Evolutionary conservation across 805 yeast species (phyloP).

Genomic region (Saturnispora diversa): DNA sequence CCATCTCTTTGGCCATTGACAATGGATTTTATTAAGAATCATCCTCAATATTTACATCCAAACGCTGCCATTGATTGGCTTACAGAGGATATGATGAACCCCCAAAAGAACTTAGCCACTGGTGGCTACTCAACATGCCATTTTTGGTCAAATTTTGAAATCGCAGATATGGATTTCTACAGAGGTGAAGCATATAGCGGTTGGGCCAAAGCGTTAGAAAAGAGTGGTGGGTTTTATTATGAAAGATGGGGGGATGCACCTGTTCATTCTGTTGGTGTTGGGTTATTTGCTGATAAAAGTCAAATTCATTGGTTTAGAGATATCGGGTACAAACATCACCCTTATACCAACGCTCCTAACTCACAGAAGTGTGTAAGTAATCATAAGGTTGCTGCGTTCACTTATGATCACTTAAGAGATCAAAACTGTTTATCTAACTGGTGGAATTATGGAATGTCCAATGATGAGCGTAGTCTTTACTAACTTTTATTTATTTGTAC

Average conservation of each 20-base stretch:
- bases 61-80: slow-evolving; percentile 50
- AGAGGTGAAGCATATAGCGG: slow-evolving; percentile 56
- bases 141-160: slow-evolving; percentile 87
- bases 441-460: slow-evolving; percentile 41
- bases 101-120: slow-evolving; percentile 34
- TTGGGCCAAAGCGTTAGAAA: slow-evolving; percentile 59
- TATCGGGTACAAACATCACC: slow-evolving; percentile 69
- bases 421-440: slow-evolving; percentile 75
- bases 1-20: slow-evolving; percentile 64
- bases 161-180: slow-evolving; percentile 75
- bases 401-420: slow-evolving; percentile 43
- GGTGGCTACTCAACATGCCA: slow-evolving; percentile 57
- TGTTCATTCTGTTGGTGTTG: slow-evolving; percentile 70
- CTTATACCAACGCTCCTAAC: slow-evolving; percentile 71
- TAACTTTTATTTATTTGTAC: slow-evolving; percentile 6
- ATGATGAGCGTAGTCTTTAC: slow-evolving; percentile 20
- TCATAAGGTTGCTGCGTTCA: slow-evolving; percentile 41
- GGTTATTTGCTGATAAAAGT: slow-evolving; percentile 59
- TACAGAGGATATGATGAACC: slow-evolving; percentile 44
- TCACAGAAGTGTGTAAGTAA: slow-evolving; percentile 43
- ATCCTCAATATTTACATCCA: slow-evolving; percentile 50
- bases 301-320: slow-evolving; percentile 83
- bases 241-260: slow-evolving; percentile 96
- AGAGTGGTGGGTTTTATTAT: slow-evolving; percentile 74
- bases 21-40: slow-evolving; percentile 43